Evolutionary conservation across 257 asterid genomes (phyloP), one percentile per base, ranked within the genome.

Genomic region (Fraxinus excelsior): DNA sequence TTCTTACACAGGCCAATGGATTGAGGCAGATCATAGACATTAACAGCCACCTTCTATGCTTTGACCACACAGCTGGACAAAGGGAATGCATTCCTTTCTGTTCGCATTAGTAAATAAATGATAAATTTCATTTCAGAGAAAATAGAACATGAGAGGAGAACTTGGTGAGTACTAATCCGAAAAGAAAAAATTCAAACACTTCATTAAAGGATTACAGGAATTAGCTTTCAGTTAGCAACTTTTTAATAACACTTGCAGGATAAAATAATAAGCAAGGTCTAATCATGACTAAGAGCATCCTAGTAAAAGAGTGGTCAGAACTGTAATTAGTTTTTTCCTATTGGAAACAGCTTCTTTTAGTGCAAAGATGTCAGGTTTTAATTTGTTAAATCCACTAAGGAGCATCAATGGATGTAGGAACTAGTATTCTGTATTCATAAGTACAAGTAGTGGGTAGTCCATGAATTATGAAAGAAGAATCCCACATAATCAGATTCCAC

Each of bases 51-150:
- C 96, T 87, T 84, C 99, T 90, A 80, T 95, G 98, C 87, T 93
- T 93, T 29, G 98, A 95, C 99, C 99, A 95, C 80, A 93, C 89
- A 16, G 99, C 98, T 66, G 99, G 99, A 84, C 99, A 95, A 72
- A 95, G 90, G 21, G 99, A 95, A 89, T 95, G 99, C 94, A 90
- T 76, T 75, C 96, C 96, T 38, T 90, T 92, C 99, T 95, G 92
- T 37, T 64, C 70, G 78, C 53, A 81, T 69, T 32, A 78, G 44
- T 11, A 42, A 42, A 42, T 12, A 73, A 69, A 40, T 31, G 40
- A 65, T 79, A 65, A 76, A 64, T 66, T 67, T 79, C 74, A 37
- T 60, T 74, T 38, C 37, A 77, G 56, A 42, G 37, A 73, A 68
- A 53, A 65, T 40, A 78, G 26, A 10, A 62, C 12, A 38, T n/a